phyloP scores from a whole-genome alignment of 148 eudicot species.

The Fagopyrum esculentum region DNA sequence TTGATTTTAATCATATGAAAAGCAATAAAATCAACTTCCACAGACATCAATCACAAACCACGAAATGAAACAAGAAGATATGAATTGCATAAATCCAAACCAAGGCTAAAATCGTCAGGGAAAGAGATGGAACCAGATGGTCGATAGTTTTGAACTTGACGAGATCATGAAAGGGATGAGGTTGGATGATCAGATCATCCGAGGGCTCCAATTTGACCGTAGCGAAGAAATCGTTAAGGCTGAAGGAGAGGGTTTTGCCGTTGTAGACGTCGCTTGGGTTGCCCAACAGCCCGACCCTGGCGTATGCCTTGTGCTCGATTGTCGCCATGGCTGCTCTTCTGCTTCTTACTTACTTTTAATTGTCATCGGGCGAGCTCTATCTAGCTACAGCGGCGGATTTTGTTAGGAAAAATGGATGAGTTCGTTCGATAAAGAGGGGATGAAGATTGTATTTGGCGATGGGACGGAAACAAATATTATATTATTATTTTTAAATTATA shows the following conservation, averaged over 20 bases:
- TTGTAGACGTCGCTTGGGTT: slow-evolving; percentile 89
- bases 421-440: too few species aligned
- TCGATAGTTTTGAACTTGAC: slow-evolving; percentile 61
- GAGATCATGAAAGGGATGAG: slow-evolving; percentile 80
- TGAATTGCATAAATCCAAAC: slow-evolving; percentile 2
- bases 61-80: slow-evolving; percentile 3
- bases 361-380: not conserved
- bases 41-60: not conserved
- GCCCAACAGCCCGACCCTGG: slow-evolving; percentile 78
- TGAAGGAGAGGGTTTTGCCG: slow-evolving; percentile 64
- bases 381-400: not conserved
- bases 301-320: slow-evolving; percentile 67
- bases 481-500: too few species aligned
- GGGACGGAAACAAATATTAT: too few species aligned
- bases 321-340: slow-evolving; percentile 6
- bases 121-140: slow-evolving; percentile 44
- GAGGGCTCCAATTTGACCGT: slow-evolving; percentile 64
- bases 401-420: too few species aligned
- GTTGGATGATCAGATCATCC: slow-evolving; percentile 45
- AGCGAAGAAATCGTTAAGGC: slow-evolving; percentile 71
- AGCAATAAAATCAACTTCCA: not conserved
- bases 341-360: not conserved
- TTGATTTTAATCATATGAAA: not conserved
- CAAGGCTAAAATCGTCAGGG: not conserved
- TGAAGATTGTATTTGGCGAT: too few species aligned